Evolutionary conservation across 768 basidiomycete species (phyloP).

Genomic region (Leccinum arenicola): DNA sequence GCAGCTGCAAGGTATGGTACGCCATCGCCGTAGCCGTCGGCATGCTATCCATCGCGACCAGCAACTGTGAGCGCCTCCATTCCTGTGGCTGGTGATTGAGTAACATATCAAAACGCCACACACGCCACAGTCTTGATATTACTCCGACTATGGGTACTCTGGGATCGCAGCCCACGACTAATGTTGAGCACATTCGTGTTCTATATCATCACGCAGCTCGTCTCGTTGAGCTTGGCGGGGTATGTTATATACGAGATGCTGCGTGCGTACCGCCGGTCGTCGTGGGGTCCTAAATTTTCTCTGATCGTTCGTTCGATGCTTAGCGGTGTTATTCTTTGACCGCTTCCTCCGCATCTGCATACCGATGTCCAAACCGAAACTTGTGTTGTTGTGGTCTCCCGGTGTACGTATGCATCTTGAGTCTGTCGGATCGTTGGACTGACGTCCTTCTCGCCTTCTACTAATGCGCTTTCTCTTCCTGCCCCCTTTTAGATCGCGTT

Average conservation of each 20-base stretch:
- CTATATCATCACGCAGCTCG: conserved; percentile 31
- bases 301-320: neutral
- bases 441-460: neutral
- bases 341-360: conserved; percentile 18
- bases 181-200: conserved; percentile 29
- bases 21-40: conserved; percentile 26
- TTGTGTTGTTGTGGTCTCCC: conserved; percentile 28
- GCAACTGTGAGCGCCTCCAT: conserved; percentile 32
- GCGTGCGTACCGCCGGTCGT: conserved; percentile 21
- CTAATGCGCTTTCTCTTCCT: neutral
- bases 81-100: neutral
- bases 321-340: conserved; percentile 18
- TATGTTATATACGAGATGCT: conserved; percentile 23
- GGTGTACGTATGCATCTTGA: conserved; percentile 18
- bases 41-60: conserved; percentile 33
- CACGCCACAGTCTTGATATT: conserved; percentile 34
- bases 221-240: conserved; percentile 20
- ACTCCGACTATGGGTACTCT: conserved; percentile 31
- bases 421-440: neutral
- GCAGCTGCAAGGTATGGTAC: conserved; percentile 28
- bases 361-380: conserved; percentile 18
- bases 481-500: conserved; percentile 21
- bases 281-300: neutral
- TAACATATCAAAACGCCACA: neutral
- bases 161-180: conserved; percentile 28